Evolutionary conservation across 2,329 filamentous ascomycete genomes (phyloP).

Genomic region (Penicillium hordei): DNA sequence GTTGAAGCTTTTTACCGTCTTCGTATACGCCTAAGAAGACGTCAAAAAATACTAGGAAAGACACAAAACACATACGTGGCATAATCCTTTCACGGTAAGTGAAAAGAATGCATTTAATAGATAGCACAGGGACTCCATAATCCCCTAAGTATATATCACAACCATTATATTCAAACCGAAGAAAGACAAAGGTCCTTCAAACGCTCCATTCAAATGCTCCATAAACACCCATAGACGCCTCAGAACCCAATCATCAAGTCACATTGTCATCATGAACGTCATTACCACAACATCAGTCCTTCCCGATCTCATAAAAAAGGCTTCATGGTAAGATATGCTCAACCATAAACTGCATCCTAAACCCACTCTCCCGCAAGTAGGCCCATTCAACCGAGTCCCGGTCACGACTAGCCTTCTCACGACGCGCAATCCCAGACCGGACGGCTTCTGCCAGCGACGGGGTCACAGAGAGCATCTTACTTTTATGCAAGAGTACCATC

Average conservation of each 20-base stretch:
- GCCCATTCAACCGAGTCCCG: constrained; percentile 38
- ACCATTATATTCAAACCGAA: background rate
- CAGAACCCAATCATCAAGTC: background rate
- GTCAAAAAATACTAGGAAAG: too few relatives aligned
- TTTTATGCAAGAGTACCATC: constrained; percentile 53
- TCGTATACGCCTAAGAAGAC: too few relatives aligned
- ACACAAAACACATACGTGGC: background rate
- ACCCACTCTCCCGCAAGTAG: constrained; percentile 44
- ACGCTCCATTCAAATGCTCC: background rate
- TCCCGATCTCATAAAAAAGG: background rate
- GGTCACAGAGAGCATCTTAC: constrained; percentile 35
- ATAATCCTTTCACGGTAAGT: background rate
- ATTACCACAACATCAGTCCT: background rate
- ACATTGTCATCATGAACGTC: constrained; percentile 12
- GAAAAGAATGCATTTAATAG: background rate
- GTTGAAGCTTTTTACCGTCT: too few relatives aligned
- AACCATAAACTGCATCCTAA: constrained; percentile 40
- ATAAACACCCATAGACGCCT: background rate
- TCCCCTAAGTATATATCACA: background rate
- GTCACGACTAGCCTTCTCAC: constrained; percentile 38
- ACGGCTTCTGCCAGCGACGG: constrained; percentile 47
- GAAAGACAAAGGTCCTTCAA: background rate
- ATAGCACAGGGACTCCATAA: background rate
- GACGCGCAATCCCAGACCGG: constrained; percentile 56
- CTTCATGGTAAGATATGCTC: constrained; percentile 30